Conservation (phyloP, 768 basidiomycete species). For the Russula lepida region DNA sequence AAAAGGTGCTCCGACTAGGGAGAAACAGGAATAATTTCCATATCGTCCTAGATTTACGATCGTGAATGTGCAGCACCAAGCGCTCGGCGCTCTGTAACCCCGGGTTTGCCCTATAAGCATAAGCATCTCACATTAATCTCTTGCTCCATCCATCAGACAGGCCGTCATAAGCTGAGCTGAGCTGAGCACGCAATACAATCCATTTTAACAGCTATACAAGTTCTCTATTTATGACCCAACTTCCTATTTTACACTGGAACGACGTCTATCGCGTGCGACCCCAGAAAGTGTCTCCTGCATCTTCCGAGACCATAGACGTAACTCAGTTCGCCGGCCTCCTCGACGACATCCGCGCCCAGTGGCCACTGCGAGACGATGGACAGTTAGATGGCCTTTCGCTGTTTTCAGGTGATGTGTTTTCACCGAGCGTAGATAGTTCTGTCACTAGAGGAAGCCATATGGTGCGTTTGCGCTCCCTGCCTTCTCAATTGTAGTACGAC, state of each 20-base stretch:
- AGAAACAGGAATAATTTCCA: conserved; percentile 79
- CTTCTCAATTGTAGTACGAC: not conserved
- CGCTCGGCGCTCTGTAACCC: too few species aligned
- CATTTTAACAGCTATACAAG: not conserved
- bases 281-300: conserved; percentile 51
- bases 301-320: conserved; percentile 68
- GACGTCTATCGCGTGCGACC: conserved; percentile 77
- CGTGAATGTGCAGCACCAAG: not conserved
- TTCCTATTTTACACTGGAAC: conserved; percentile 63
- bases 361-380: conserved; percentile 42
- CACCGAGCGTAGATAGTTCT: conserved; percentile 78
- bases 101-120: too few species aligned
- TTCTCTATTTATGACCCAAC: not conserved
- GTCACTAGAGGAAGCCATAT: conserved; percentile 88
- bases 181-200: not conserved
- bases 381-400: conserved; percentile 64
- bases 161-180: too few species aligned
- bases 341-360: conserved; percentile 49
- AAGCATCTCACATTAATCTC: too few species aligned
- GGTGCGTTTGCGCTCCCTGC: conserved; percentile 36
- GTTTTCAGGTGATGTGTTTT: conserved; percentile 87
- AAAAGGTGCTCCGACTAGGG: conserved; percentile 43
- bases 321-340: conserved; percentile 76
- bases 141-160: too few species aligned
- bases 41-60: conserved; percentile 34